A percentile compares a stretch with the other conserved stretches of the same genome.
Evolutionary conservation across 257 asterid species (phyloP).

Genomic region (Solanum dulcamara): DNA sequence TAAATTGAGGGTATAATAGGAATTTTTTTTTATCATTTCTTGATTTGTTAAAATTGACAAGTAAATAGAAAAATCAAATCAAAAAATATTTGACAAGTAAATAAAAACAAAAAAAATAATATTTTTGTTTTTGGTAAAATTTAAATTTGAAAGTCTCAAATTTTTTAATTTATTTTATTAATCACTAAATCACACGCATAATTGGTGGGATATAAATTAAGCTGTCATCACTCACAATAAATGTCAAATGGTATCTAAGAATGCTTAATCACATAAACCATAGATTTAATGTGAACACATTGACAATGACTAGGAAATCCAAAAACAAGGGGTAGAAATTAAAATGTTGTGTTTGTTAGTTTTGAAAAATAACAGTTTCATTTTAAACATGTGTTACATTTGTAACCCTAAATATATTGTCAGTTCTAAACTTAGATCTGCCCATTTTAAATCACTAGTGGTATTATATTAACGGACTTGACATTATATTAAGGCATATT

Average conservation of each 20-base stretch:
- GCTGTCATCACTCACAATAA: not conserved
- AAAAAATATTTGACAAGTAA: too few species aligned
- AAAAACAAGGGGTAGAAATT: not conserved
- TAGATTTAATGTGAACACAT: not conserved
- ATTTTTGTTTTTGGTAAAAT: not conserved
- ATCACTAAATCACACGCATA: not conserved
- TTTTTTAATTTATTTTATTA: not conserved
- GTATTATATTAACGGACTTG: too few species aligned
- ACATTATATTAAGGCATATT: too few species aligned
- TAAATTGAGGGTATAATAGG: too few species aligned
- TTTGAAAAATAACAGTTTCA: not conserved
- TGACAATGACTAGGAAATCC: not conserved
- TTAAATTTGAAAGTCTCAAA: not conserved
- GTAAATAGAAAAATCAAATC: too few species aligned
- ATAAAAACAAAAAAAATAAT: too few species aligned
- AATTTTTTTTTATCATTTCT: too few species aligned
- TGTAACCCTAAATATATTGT: too few species aligned
- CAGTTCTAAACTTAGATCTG: too few species aligned
- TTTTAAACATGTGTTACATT: too few species aligned
- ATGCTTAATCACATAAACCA: not conserved
- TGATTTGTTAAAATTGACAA: too few species aligned
- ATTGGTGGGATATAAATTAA: not conserved
- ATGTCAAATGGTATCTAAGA: not conserved
- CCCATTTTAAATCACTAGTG: too few species aligned
- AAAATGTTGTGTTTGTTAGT: not conserved